Percentiles rank a stretch among this genome's conserved stretches.
Conservation (phyloP, 2,329 filamentous ascomycete species). For the Acrocalymma vagum region DNA sequence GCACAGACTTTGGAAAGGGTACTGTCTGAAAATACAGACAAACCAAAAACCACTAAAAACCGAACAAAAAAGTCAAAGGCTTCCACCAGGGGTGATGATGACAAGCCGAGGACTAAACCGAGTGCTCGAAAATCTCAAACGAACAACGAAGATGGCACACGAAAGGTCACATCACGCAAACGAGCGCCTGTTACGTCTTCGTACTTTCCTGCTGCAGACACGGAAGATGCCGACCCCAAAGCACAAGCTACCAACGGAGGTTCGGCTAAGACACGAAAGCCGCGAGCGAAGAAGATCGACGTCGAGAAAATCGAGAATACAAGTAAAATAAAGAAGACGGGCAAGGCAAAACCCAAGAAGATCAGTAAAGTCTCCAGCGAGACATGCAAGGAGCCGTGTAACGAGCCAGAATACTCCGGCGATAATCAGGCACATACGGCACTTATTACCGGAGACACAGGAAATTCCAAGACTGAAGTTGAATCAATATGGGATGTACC, state of each 20-base stretch:
- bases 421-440: slow-evolving; percentile 6
- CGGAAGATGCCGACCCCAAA: slow-evolving; percentile 14
- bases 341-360: slow-evolving; percentile 33
- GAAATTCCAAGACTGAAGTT: slow-evolving; percentile 3
- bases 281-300: slow-evolving; percentile 38
- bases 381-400: slow-evolving; percentile 19
- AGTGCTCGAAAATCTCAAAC: slow-evolving; percentile 34
- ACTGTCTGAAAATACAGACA: slow-evolving; percentile 2
- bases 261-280: slow-evolving; percentile 37
- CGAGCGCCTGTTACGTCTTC: slow-evolving; percentile 27
- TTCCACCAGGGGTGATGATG: slow-evolving; percentile 10
- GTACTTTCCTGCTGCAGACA: slow-evolving; percentile 23
- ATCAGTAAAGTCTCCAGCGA: slow-evolving; percentile 25
- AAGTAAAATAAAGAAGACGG: too few species aligned
- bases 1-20: slow-evolving; percentile 10
- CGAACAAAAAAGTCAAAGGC: slow-evolving; percentile 28
- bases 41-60: slow-evolving; percentile 11
- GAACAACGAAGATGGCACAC: slow-evolving; percentile 17
- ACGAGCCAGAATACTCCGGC: slow-evolving; percentile 32
- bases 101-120: slow-evolving; percentile 32
- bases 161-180: slow-evolving; percentile 24
- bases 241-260: too few species aligned
- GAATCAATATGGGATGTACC: slow-evolving; percentile 36
- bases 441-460: background rate
- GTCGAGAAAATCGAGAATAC: slow-evolving; percentile 12